Conservation (phyloP, 2,329 filamentous ascomycete species). For the Ceratocystis alfenasii region DNA sequence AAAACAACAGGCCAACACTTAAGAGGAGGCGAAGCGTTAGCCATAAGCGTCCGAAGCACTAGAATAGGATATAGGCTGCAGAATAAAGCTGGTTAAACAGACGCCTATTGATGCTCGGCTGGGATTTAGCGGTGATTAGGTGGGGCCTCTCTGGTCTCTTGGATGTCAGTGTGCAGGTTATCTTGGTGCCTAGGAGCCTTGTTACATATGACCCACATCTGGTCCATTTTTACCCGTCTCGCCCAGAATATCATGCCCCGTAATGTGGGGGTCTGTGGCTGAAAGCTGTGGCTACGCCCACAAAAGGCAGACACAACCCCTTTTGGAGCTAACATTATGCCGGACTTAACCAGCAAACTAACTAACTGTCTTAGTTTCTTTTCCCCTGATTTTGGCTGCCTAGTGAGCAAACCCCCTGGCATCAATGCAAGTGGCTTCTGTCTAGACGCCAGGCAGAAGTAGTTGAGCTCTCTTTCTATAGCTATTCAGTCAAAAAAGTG, state of each 20-base stretch:
- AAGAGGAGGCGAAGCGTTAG: neutral
- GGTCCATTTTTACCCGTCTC: neutral
- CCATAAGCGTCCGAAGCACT: neutral
- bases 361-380: neutral
- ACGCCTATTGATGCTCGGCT: neutral
- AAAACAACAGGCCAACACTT: neutral
- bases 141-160: neutral
- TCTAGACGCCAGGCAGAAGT: neutral
- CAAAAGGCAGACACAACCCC: too few relatives aligned
- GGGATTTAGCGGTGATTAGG: neutral
- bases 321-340: neutral
- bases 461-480: neutral
- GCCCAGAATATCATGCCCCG: too few relatives aligned
- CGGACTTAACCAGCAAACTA: neutral
- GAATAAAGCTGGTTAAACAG: constrained; percentile 8
- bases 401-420: neutral
- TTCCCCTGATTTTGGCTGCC: neutral
- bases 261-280: neutral
- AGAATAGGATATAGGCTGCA: neutral
- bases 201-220: neutral
- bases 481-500: too few relatives aligned
- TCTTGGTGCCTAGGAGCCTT: constrained; percentile 8
- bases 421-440: neutral
- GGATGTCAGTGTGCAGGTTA: constrained; percentile 6
- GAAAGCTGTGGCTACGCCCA: neutral